phyloP scores from a whole-genome alignment of 495 filamentous ascomycete genomes.

The Neurospora africana region DNA sequence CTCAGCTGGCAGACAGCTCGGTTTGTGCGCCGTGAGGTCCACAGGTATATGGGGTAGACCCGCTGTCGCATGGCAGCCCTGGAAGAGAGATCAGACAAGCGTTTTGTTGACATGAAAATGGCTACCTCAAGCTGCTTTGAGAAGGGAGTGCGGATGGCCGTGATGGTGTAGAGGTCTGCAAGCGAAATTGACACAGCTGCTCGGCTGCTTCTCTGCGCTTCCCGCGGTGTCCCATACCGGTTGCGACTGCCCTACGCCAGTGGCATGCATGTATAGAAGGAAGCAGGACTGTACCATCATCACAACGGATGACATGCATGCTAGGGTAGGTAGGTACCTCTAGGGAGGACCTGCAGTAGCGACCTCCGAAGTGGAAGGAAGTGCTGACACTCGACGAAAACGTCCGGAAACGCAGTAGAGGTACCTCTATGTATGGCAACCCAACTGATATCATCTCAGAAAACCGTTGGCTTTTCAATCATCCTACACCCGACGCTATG shows the following conservation, averaged over 20 bases:
- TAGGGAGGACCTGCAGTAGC: neutral
- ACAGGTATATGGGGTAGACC: neutral
- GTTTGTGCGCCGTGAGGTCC: neutral
- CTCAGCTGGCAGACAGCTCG: neutral
- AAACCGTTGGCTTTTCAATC: neutral
- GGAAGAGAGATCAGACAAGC: neutral
- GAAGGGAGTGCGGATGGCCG: neutral
- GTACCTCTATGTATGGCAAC: neutral
- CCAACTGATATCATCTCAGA: neutral
- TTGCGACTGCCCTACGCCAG: neutral
- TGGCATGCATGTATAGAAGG: neutral
- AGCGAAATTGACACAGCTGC: neutral
- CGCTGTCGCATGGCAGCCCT: neutral
- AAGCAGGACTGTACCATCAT: neutral
- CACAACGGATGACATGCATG: neutral
- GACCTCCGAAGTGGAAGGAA: neutral
- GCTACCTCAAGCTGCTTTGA: neutral
- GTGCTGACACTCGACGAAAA: neutral
- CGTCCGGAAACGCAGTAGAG: neutral
- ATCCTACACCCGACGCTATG: no score
- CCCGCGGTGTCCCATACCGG: neutral
- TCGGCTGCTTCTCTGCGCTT: neutral
- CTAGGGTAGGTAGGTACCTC: no score
- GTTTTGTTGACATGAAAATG: neutral
- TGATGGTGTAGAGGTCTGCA: neutral